Evolutionary conservation across 805 yeast species (phyloP), one percentile per base, ranked within the genome.

Genomic region (Ogataea nitratoaversa): DNA sequence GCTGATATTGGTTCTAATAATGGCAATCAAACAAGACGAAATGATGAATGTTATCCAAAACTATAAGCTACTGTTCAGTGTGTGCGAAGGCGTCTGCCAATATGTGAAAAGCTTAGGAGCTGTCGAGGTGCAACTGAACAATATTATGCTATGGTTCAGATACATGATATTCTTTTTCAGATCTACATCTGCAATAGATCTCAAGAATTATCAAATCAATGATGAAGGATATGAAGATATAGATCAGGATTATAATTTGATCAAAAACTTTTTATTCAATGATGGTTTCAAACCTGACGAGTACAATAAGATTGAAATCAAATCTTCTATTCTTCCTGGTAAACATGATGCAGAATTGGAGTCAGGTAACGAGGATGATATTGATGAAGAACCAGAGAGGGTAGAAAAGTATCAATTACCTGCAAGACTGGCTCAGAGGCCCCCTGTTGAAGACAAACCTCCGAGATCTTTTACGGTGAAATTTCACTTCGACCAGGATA

Each of bases 161-260:
- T 47, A 59, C 35, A 47, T 64, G 45, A 51, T 59, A 44, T 49
- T 67, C 13, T 66, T 71, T 38, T 76, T 61, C 50, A 68, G 61
- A 42, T 67, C 78, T 11, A 74, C 81, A 2, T 73, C 74, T 30
- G 62, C 72, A 1, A 69, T 76, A 30, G 76, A 72, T 49, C 49
- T 65, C 12, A 65, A 67, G 44, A 71, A 73, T 48, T 76, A 74
- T 50, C 50, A 65, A 19, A 68, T 76, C n/a, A 47, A 52, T 24
- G 68, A 62, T 9, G 60, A 54, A 28, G 68, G 70, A n/a, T 73
- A 71, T 47, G 68, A 67, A 43, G 81, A 75, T 49, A 32, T 62
- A 1, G 50, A 52, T 19, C 43, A 54, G 1, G 54, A 54, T 34
- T 61, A 59, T 37, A 58, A 62, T 37, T 38, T 62, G 30, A 55